Percentiles rank a stretch among this genome's conserved stretches.
Evolutionary conservation across 2,329 filamentous ascomycete genomes (phyloP).

Genomic region (Stemphylium lycopersici): DNA sequence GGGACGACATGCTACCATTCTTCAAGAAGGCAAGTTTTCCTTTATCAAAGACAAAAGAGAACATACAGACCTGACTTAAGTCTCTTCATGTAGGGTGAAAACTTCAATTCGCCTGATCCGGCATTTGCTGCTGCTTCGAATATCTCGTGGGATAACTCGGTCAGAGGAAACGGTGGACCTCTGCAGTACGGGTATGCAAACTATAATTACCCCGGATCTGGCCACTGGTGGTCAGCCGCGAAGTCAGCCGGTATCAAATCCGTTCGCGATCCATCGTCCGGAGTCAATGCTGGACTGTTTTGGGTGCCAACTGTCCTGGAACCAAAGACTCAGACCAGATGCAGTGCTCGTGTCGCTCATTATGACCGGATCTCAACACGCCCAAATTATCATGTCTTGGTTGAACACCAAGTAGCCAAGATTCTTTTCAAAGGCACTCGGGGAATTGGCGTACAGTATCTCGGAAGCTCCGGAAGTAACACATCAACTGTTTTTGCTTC

Average conservation of each 20-base stretch:
- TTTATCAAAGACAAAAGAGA: slow-evolving; percentile 47
- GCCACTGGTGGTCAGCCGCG: slow-evolving; percentile 9
- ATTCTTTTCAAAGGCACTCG: slow-evolving; percentile 21
- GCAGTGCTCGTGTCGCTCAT: slow-evolving; percentile 37
- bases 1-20: slow-evolving; percentile 53
- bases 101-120: slow-evolving; percentile 24
- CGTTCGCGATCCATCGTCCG: background rate
- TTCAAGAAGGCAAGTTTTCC: slow-evolving; percentile 36
- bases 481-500: slow-evolving; percentile 17
- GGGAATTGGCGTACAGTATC: slow-evolving; percentile 28
- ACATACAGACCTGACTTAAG: background rate
- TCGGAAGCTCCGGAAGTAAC: slow-evolving; percentile 4
- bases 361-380: slow-evolving; percentile 37
- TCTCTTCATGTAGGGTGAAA: slow-evolving; percentile 15
- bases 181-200: slow-evolving; percentile 31
- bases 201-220: slow-evolving; percentile 32
- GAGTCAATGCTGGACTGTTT: background rate
- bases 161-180: slow-evolving; percentile 29
- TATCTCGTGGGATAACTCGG: slow-evolving; percentile 27
- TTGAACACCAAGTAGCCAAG: slow-evolving; percentile 24
- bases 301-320: slow-evolving; percentile 8
- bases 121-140: slow-evolving; percentile 20
- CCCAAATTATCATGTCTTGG: slow-evolving; percentile 40
- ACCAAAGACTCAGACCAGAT: slow-evolving; percentile 36
- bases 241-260: background rate